Percentiles rank a stretch among this genome's conserved stretches.
phyloP scores from a whole-genome alignment of 371 early-diverging fungal genomes.

The Actinomortierella ambigua region DNA sequence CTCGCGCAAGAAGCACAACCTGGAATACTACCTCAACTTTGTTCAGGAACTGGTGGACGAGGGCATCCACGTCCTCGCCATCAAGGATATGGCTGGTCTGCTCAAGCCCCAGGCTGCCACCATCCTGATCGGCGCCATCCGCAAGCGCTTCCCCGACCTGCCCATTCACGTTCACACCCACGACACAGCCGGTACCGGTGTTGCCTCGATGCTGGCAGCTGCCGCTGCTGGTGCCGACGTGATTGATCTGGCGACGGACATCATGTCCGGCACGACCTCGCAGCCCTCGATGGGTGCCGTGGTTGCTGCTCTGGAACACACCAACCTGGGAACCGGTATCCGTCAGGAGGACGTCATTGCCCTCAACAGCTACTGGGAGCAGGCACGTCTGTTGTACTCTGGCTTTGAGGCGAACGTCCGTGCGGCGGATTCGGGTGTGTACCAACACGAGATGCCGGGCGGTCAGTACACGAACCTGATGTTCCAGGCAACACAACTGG shows the following conservation, averaged over 20 bases:
- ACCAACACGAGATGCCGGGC: conserved; percentile 96
- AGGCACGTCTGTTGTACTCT: conserved; percentile 90
- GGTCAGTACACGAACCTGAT: conserved; percentile 96
- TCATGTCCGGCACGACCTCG: conserved; percentile 95
- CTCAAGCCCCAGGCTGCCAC: conserved; percentile 91
- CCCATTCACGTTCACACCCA: conserved; percentile 97
- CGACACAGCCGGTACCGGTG: conserved; percentile 96
- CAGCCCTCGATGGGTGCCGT: conserved; percentile 97
- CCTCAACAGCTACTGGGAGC: conserved; percentile 95
- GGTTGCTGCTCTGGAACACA: conserved; percentile 81
- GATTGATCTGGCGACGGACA: conserved; percentile 91
- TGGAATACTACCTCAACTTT: conserved; percentile 92
- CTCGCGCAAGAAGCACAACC: conserved; percentile 74
- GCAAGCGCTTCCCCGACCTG: conserved; percentile 86
- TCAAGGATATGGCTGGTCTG: conserved; percentile 98
- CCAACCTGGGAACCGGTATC: conserved; percentile 83
- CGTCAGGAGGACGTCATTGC: conserved; percentile 74
- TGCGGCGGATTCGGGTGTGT: conserved; percentile 88
- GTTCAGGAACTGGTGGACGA: conserved; percentile 87
- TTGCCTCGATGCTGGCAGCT: conserved; percentile 92
- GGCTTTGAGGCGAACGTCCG: conserved; percentile 93
- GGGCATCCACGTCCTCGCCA: conserved; percentile 92
- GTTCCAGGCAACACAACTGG: conserved; percentile 94
- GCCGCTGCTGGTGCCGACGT: conserved; percentile 95
- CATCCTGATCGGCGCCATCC: conserved; percentile 80